Base-by-base conservation (phyloP, 768 basidiomycete genomes). In the Amanita thiersii region DNA sequence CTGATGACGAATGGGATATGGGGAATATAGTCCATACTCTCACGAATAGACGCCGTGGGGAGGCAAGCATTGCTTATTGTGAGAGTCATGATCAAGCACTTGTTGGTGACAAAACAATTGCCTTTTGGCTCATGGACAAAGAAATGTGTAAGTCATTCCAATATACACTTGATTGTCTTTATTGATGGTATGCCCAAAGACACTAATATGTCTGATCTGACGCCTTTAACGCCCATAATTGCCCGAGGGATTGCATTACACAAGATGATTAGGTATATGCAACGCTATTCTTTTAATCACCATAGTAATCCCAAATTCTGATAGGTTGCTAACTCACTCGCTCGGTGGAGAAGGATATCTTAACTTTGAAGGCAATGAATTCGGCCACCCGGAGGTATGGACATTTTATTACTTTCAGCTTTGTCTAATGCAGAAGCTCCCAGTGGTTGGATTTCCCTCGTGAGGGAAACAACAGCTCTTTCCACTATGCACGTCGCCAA, bases 111-210 rank as follows among this genome's bases (percentile, higher is more conserved):
- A 99, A 99, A 69, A 98, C 94, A 2, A 55, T 99, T 33, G 96
- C 96, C 3, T 99, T 99, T 64, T 99, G 96, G 96, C 63, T 98
- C 44, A 99, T 99, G 96, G 96, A 99, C 63, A 94, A 94, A 64
- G 96, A 98, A 63, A 99, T 99, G 96, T 97, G 93, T 92, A 70
- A 52, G 79, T 69, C 24, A 14, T 36, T 35, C 5, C 10, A n/a
- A 25, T 19, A 11, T 14, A 35, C 12, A 18, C 19, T 25, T 36
- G 18, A 30, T 49, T 20, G 36, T 42, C 8, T 32, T 4, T 36
- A 33, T 47, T 33, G 17, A 14, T 6, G n/a, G 33, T 20, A 35
- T 19, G 8, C 37, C n/a, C 7, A 25, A 40, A 91, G 89, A 94
- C 60, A 90, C 90, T 3, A 73, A 93, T 61, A 98, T 98, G 94